Evolutionary conservation across 495 filamentous ascomycete species (phyloP), one percentile per base, ranked within the genome.

Genomic region (Tuber aestivum): DNA sequence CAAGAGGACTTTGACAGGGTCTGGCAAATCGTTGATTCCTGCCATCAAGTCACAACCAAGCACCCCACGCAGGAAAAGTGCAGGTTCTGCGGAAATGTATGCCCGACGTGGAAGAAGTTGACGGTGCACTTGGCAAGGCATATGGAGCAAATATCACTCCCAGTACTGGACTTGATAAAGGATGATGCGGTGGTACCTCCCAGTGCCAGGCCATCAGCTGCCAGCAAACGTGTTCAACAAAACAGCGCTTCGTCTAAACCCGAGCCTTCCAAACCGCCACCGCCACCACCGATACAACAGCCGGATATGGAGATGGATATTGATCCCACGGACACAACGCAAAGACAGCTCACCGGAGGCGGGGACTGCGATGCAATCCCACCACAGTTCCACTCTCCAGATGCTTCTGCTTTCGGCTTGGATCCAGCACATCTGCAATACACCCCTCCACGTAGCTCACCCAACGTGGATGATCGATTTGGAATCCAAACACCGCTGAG

Each of bases 61-160:
- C 86, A 86, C 70, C 91, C 94, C 3, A 85, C 88, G 71, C 87
- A 92, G n/a, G 95, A 98, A 83, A 89, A 91, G 37, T 98, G 95
- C 85, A 90, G 92, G 74, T 98, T 98, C 86, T 98, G 95, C 79
- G 91, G 92, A 72, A 92, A 92, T 83, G 85, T 89, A 44, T 94
- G 92, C 85, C 89, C 87, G 75, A 93, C 88, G 70, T 97, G 94
- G 94, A 97, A 96, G 87, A 96, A 97, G 86, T 86, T 97, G 73
- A 96, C 93, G 3, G 93, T 94, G 41, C 95, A 97, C 86, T 86
- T 97, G 77, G 95, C 94, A n/a, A 94, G 94, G 79, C 95, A 98
- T 85, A 96, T 98, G 94, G 94, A 97, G 82, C 90, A 92, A 76
- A 92, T 98, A 82, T 93, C 92, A 79, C 88, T 98, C 82, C 95